Evolutionary conservation across 441 rosid species (phyloP), one percentile per base, ranked within the genome.

Genomic region (Croton setiger): DNA sequence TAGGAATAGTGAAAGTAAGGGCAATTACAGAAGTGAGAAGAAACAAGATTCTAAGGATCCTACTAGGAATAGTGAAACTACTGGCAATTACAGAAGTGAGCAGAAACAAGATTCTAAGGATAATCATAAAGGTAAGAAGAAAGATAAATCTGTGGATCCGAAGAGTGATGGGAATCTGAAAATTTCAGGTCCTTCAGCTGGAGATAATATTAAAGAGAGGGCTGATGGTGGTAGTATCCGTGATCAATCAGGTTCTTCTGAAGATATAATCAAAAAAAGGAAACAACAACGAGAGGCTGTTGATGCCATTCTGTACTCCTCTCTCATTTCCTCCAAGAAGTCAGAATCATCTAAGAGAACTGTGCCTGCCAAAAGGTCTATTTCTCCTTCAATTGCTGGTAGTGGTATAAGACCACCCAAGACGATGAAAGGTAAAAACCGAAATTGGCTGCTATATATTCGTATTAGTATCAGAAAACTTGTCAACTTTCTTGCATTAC

Each of bases 251-350:
- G 81, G 82, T 55, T 73, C 81, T 74, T 79, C 73, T 74, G 80
- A 78, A 57, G 88, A 87, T 80, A 53, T 83, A 43, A 77, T 82
- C 60, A 66, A 83, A 21, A 84, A 88, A 82, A 84, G 97, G 73
- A 93, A 91, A 79, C 82, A 84, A 51, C 90, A 93, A 68, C 92
- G 98, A 33, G 92, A 89, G 79, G 97, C 93, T 74, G 97, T 91
- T 74, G 91, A 86, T 68, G 96, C 98, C 59, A 88, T 96, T 81
- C 92, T 96, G 66, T 75, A 63, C 64, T 81, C 97, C 17, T 86
- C 97, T 78, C 84, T 96, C 72, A 85, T 93, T 80, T 86, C 98
- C 72, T 86, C 96, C 9, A 90, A 85, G 79, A 85, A 82, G 79
- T 72, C 87, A 63, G 84, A 81, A 74, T 61, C 77, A 69, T 78